A percentile compares a stretch with the other conserved stretches of the same genome.
These are phyloP conservation scores for Nakazawaea laoshanensis DNA, from an alignment of 805 yeast genomes.

Conservation along the genomic window DNA sequence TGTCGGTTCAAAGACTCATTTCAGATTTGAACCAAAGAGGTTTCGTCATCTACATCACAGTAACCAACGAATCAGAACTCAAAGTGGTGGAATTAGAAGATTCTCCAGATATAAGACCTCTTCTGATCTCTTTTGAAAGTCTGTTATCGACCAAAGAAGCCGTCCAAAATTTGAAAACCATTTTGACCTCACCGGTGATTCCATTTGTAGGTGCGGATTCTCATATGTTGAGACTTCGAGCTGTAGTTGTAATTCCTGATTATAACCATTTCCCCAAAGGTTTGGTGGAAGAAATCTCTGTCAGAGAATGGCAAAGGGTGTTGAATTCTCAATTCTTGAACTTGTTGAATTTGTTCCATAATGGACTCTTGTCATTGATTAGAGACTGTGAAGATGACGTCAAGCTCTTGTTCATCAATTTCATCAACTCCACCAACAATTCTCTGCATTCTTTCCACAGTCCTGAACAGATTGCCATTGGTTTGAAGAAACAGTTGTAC, in stretches of 20 bases:
- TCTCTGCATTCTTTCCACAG: conserved; percentile 4
- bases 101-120: conserved; percentile 60
- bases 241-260: conserved; percentile 64
- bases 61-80: conserved; percentile 52
- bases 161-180: conserved; percentile 36
- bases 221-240: conserved; percentile 49
- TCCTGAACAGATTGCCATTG: conserved; percentile 7
- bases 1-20: conserved; percentile 60
- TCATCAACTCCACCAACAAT: conserved; percentile 10
- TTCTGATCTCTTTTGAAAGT: conserved; percentile 42
- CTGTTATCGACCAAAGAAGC: conserved; percentile 35
- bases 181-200: conserved; percentile 44
- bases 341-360: conserved; percentile 17
- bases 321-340: conserved; percentile 18
- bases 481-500: conserved; percentile 6
- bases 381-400: conserved; percentile 20
- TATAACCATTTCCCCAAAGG: conserved; percentile 26
- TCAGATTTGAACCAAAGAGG: conserved; percentile 73
- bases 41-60: conserved; percentile 71
- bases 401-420: conserved; percentile 22
- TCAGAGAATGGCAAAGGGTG: conserved; percentile 19
- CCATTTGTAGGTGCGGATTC: conserved; percentile 54
- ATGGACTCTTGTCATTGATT: conserved; percentile 21
- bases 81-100: conserved; percentile 47
- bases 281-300: conserved; percentile 18